Base-by-base conservation (phyloP, 2,329 filamentous ascomycete genomes). In the Fusarium virguliforme region DNA sequence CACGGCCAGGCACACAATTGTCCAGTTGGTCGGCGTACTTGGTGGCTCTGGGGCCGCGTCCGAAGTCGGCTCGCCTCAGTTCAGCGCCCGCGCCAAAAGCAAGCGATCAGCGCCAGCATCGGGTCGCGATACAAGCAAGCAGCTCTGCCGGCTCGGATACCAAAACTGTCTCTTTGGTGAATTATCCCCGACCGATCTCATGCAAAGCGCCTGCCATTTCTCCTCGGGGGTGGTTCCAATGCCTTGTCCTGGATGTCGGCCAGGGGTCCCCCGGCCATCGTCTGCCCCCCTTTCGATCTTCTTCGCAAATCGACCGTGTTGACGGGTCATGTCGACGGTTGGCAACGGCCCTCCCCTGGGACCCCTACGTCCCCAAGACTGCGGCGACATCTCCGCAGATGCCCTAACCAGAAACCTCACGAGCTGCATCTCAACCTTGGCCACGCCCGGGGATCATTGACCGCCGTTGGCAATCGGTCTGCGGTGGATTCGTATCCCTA, bases 151-250 rank as follows among this genome's bases (percentile, higher is more conserved):
- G 66, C 64, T 53, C 55, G 57, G 46, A 62, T 57, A 56, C 64
- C 68, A 50, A 60, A 74, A 75, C 43, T 64, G 66, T 59, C 68
- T 62, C 51, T 72, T 71, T 68, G 40, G 60, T 74, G 46, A 64
- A 64, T 48, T 60, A 67, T 70, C 59, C 64, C 68, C 57, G 64
- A 72, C 66, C 66, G 64, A 67, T 75, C 67, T 75, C 71, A 74
- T 74, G 71, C 67, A 74, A 57, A 50, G 46, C 58, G 64, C 43
- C 61, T 64, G 55, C 62, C 64, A 60, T 41, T 50, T 61, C 59
- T 65, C 51, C 28, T 60, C 53, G 55, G 28, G 18, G 18, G 18
- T 48, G 54, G 54, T 65, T 68, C 62, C 54, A 59, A 43, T 46
- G 50, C 55, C 55, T 40, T 40, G 58, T 57, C 46, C 55, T 48